These are phyloP conservation scores for Ogataea sp. DNA, from an alignment of 805 yeast species.

Conservation along the genomic window DNA sequence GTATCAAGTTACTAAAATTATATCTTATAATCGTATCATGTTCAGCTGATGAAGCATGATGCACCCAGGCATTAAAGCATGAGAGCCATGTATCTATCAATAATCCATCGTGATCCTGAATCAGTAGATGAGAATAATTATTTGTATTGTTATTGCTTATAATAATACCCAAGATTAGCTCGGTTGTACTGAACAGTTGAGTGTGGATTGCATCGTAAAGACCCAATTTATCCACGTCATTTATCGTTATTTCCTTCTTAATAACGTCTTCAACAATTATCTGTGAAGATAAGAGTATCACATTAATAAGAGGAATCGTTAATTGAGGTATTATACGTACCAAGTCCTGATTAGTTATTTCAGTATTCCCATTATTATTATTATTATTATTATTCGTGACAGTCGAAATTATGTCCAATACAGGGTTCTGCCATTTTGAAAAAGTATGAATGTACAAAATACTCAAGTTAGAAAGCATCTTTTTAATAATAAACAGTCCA, in stretches of 20 bases:
- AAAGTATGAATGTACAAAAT: constrained; percentile 35
- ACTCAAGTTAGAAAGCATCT: constrained; percentile 49
- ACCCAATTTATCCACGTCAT: constrained; percentile 15
- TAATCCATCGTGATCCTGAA: constrained; percentile 1
- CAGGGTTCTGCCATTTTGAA: constrained; percentile 32
- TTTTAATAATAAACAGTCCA: constrained; percentile 41
- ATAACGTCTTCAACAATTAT: constrained; percentile 45
- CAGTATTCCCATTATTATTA: neutral
- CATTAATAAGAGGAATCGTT: neutral
- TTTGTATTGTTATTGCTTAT: no score
- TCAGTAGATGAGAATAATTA: no score
- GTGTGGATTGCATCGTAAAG: constrained; percentile 31
- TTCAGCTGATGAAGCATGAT: constrained; percentile 30
- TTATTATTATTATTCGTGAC: neutral
- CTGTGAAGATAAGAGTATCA: constrained; percentile 29
- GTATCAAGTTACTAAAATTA: constrained; percentile 14
- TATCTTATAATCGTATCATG: constrained; percentile 21
- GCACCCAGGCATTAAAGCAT: constrained; percentile 27
- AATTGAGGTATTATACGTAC: no score
- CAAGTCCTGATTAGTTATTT: constrained; percentile 4
- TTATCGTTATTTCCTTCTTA: constrained; percentile 21
- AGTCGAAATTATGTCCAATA: no score
- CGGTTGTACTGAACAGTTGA: neutral
- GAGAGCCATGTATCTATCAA: constrained; percentile 17
- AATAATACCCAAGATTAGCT: neutral